Evolutionary conservation across 768 basidiomycete genomes (phyloP), one percentile per base, ranked within the genome.

Genomic region (Kwoniella dendrophila): DNA sequence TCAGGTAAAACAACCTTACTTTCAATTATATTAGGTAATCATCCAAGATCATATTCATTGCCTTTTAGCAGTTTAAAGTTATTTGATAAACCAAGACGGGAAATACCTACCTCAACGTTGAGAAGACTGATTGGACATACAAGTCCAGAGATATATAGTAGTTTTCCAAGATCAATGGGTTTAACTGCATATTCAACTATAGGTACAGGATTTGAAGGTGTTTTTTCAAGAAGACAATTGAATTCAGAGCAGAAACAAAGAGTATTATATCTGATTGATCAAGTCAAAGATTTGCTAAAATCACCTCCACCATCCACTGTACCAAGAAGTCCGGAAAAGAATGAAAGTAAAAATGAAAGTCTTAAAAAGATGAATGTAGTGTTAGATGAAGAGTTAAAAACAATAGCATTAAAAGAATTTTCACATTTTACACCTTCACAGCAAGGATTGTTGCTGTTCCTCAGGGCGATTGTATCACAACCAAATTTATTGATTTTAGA

Each of bases 1-100:
- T 92, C 91, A 0, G 95, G 95, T 16, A 99, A 98, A 81, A 93
- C 93, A 0, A 98, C 95, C 0, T 86, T 97, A 5, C 83, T 97
- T 22, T 87, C 94, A 18, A 78, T 97, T 30, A 81, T 99, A 38
- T 92, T 92, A 0, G 95, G 95, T 26, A 92, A 95, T 74, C 95
- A 98, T 77, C 95, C 95, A 0, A 90, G 92, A 64, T 97, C 95
- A 0, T 98, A 89, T 81, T 87, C 87, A 4, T 90, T 80, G 41
- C 79, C 79, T 2, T 36, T 73, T 3, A 5, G 91, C 72, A 64
- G 83, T 59, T 82, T 90, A 18, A 72, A 74, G 11, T 83, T 91
- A 62, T 87, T 90, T 67, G 82, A 83, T 44, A 81, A 82, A 29
- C 87, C 86, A 2, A 87, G 92, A 5, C 78, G 83, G 11, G 80